Percentiles rank a stretch among this genome's conserved stretches.
These are phyloP conservation scores for Lentinula lateritia DNA, from an alignment of 768 basidiomycete species.

Conservation along the genomic window DNA sequence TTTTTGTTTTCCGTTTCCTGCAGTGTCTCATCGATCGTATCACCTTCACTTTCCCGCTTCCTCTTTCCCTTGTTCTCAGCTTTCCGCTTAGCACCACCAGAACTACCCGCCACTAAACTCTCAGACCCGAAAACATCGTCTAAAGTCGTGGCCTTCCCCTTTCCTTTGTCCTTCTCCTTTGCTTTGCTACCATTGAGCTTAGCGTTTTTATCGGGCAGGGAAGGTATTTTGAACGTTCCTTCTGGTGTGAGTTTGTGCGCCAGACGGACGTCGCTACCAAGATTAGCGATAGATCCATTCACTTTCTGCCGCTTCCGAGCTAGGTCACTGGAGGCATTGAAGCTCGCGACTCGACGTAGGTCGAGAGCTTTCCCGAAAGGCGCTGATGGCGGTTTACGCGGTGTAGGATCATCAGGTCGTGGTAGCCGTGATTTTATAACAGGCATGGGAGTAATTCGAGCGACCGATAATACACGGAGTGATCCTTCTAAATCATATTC, in stretches of 20 bases:
- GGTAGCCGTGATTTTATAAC: constrained; percentile 35
- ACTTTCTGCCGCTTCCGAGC: constrained; percentile 29
- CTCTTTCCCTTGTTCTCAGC: constrained; percentile 23
- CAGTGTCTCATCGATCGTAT: constrained; percentile 17
- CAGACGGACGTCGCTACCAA: constrained; percentile 29
- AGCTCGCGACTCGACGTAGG: background rate
- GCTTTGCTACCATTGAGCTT: constrained; percentile 15
- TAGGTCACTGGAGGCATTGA: constrained; percentile 3
- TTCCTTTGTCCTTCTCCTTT: constrained; percentile 22
- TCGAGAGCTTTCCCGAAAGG: constrained; percentile 18
- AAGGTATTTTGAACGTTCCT: constrained; percentile 41
- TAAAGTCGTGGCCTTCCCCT: constrained; percentile 31
- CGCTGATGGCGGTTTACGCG: constrained; percentile 54
- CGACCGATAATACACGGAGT: constrained; percentile 39
- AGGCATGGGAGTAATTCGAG: constrained; percentile 44
- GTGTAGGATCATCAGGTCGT: constrained; percentile 76
- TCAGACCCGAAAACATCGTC: constrained; percentile 25
- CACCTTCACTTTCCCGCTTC: constrained; percentile 18
- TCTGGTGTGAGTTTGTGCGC: background rate
- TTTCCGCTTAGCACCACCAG: constrained; percentile 7
- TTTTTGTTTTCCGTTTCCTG: constrained; percentile 59
- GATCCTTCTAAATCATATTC: constrained; percentile 27
- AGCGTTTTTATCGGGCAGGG: constrained; percentile 27
- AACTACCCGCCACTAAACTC: background rate
- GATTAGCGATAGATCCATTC: constrained; percentile 23